A percentile compares a stretch with the other conserved stretches of the same genome.
These are phyloP conservation scores for Trichomonascaceae sp. DNA, from an alignment of 1,139 yeast species.

Conservation along the genomic window DNA sequence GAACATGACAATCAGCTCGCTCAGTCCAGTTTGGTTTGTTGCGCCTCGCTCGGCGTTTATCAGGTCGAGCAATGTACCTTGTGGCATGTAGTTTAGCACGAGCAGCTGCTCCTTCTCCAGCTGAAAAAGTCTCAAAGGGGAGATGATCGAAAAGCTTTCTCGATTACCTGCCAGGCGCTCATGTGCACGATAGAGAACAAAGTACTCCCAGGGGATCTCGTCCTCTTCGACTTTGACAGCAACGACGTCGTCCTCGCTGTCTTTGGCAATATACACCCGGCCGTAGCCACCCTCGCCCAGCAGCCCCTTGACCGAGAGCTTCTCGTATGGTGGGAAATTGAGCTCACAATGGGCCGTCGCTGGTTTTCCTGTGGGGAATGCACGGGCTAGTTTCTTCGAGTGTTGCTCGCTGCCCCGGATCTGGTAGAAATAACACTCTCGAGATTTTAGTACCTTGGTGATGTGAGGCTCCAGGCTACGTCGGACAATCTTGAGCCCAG, in stretches of 20 bases:
- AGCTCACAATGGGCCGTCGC: too few species aligned
- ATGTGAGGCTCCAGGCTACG: too few species aligned
- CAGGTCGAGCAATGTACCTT: conserved; percentile 69
- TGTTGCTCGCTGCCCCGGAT: too few species aligned
- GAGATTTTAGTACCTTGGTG: too few species aligned
- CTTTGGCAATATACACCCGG: conserved; percentile 61
- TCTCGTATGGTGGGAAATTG: not conserved
- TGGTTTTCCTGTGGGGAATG: too few species aligned
- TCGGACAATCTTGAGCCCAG: too few species aligned
- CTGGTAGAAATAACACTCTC: too few species aligned
- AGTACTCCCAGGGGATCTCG: conserved; percentile 70
- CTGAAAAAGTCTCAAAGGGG: conserved; percentile 39
- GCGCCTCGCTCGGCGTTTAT: conserved; percentile 31
- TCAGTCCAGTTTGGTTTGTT: conserved; percentile 27
- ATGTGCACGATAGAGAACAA: conserved; percentile 32
- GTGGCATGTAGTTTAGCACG: conserved; percentile 52
- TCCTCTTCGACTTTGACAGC: conserved; percentile 72
- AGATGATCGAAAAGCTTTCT: conserved; percentile 33
- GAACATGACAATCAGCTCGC: conserved; percentile 53
- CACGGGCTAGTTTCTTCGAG: too few species aligned
- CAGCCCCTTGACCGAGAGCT: conserved; percentile 28
- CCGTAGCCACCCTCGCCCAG: conserved; percentile 79
- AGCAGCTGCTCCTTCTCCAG: conserved; percentile 67
- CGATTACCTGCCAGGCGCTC: conserved; percentile 18
- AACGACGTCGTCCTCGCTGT: conserved; percentile 36